phyloP scores from a whole-genome alignment of 2,329 filamentous ascomycete species.

The Fusarium avenaceum region DNA sequence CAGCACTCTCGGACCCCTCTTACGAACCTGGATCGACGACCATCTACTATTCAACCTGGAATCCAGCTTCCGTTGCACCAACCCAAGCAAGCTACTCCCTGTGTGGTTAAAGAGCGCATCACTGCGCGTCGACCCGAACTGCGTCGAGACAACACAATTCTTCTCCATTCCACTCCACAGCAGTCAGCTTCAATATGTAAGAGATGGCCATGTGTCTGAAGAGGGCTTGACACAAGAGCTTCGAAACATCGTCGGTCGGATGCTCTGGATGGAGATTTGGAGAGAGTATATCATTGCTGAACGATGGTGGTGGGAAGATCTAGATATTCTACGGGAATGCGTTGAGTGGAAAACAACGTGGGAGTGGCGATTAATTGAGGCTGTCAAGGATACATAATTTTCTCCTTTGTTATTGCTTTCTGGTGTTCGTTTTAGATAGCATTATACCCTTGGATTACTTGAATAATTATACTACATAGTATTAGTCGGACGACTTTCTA shows the following conservation, averaged over 20 bases:
- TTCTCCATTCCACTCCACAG: conserved; percentile 55
- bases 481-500: not conserved
- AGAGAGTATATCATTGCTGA: conserved; percentile 63
- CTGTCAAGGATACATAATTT: conserved; percentile 59
- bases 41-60: conserved; percentile 72
- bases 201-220: conserved; percentile 43
- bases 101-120: conserved; percentile 69
- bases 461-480: not conserved
- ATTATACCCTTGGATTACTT: conserved; percentile 21
- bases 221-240: conserved; percentile 60
- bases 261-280: conserved; percentile 74
- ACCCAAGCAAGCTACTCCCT: conserved; percentile 69
- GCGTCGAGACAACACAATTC: conserved; percentile 61
- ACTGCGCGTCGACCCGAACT: conserved; percentile 61
- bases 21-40: conserved; percentile 72
- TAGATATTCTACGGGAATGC: conserved; percentile 67
- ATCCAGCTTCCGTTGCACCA: conserved; percentile 69
- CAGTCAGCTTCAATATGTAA: conserved; percentile 29
- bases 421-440: not conserved
- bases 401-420: not conserved
- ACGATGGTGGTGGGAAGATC: conserved; percentile 73
- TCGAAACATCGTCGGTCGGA: conserved; percentile 64
- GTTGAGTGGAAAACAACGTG: conserved; percentile 65
- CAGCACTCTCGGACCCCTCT: conserved; percentile 66
- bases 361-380: conserved; percentile 70